phyloP scores from a whole-genome alignment of 306 rosid genomes.

The Lathyrus oleraceus region DNA sequence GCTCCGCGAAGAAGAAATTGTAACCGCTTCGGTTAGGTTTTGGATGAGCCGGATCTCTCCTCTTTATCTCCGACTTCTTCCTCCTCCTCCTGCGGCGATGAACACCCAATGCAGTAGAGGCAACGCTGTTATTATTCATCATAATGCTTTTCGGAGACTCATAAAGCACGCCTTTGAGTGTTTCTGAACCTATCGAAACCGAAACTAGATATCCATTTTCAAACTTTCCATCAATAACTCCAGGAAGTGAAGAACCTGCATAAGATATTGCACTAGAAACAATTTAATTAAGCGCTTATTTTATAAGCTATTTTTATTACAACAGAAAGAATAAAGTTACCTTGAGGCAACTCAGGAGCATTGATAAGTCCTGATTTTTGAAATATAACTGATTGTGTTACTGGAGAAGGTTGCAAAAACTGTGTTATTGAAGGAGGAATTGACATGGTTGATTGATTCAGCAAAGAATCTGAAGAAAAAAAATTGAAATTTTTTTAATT shows the following conservation, averaged over 20 bases:
- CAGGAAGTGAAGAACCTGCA: constrained; percentile 44
- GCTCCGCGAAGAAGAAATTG: constrained; percentile 88
- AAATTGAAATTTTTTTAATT: not conserved
- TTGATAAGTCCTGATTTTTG: constrained; percentile 18
- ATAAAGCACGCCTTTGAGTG: constrained; percentile 73
- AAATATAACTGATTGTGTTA: not conserved
- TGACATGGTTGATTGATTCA: not conserved
- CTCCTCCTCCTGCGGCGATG: constrained; percentile 47
- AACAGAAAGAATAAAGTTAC: constrained; percentile 29
- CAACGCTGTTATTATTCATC: not conserved
- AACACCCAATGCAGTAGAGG: not conserved
- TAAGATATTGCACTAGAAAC: constrained; percentile 15
- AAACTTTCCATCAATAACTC: constrained; percentile 79
- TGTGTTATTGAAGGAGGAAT: not conserved
- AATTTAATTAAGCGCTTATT: no score
- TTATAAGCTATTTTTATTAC: no score
- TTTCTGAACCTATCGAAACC: constrained; percentile 59
- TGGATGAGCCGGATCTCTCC: constrained; percentile 88
- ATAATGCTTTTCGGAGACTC: constrained; percentile 40
- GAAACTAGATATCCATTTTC: constrained; percentile 82
- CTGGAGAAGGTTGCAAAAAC: not conserved
- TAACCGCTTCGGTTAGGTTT: constrained; percentile 92
- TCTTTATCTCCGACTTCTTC: constrained; percentile 77
- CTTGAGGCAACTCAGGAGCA: constrained; percentile 48
- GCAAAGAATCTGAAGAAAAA: not conserved